These are phyloP conservation scores for Plasmodium vinckei DNA, from an alignment of 169 alveolate genomes.

Conservation along the genomic window DNA sequence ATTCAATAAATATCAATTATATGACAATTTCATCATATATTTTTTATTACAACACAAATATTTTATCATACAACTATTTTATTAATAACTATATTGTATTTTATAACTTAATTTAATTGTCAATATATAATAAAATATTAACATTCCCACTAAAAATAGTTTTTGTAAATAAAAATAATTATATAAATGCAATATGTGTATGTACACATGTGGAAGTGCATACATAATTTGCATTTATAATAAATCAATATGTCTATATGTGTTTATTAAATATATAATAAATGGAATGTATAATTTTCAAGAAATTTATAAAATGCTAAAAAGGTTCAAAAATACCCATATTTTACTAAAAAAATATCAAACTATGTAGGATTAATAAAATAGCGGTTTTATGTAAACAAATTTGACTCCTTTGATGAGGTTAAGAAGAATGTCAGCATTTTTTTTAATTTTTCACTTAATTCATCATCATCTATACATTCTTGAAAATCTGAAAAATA, in stretches of 20 bases:
- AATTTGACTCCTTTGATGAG: constrained; percentile 67
- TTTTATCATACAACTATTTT: constrained; percentile 19
- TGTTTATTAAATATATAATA: too few relatives aligned
- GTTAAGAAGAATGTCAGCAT: constrained; percentile 68
- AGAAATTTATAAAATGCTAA: too few relatives aligned
- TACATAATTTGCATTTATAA: too few relatives aligned
- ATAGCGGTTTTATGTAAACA: constrained; percentile 20
- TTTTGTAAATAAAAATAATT: too few relatives aligned
- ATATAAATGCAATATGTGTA: too few relatives aligned
- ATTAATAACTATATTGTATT: constrained; percentile 12
- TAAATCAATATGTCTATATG: too few relatives aligned
- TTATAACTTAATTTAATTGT: constrained; percentile 33
- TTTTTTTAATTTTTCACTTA: constrained; percentile 41
- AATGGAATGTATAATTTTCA: too few relatives aligned
- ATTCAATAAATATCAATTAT: not conserved
- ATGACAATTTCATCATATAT: constrained; percentile 1
- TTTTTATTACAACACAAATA: not conserved
- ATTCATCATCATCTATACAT: constrained; percentile 61
- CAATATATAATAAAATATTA: constrained; percentile 31
- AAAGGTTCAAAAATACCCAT: too few relatives aligned
- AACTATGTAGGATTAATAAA: too few relatives aligned
- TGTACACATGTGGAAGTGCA: too few relatives aligned
- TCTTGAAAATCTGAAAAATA: constrained; percentile 46
- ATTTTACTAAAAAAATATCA: too few relatives aligned
- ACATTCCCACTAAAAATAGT: not conserved